phyloP scores from a whole-genome alignment of 441 rosid genomes.

The Erodium moschatum region DNA sequence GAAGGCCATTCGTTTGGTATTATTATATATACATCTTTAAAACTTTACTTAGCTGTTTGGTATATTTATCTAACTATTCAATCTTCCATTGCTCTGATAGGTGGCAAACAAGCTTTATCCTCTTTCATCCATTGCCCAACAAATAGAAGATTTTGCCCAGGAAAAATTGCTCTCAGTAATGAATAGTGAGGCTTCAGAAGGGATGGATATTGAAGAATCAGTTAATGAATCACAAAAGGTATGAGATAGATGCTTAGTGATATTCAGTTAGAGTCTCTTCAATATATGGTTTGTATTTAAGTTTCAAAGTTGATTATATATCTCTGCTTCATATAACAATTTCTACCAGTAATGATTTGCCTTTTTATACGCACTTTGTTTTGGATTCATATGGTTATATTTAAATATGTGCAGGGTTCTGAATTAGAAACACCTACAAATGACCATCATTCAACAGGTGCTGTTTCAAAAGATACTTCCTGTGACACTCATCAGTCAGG shows the following conservation, averaged over 20 bases:
- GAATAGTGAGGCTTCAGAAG: conserved; percentile 36
- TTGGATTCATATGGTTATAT: background rate
- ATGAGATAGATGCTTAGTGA: conserved; percentile 10
- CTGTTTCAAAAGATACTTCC: conserved; percentile 37
- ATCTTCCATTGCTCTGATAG: conserved; percentile 37
- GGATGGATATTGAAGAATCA: conserved; percentile 41
- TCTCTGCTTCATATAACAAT: background rate
- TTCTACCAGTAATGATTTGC: background rate
- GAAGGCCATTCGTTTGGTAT: conserved; percentile 98
- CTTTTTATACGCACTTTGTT: conserved; percentile 1
- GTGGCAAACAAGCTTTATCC: conserved; percentile 97
- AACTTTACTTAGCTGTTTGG: conserved; percentile 18
- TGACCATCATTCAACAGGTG: conserved; percentile 35
- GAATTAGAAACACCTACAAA: conserved; percentile 40
- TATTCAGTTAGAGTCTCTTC: background rate
- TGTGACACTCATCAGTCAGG: conserved; percentile 39
- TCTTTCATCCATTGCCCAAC: conserved; percentile 55
- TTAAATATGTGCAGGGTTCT: conserved; percentile 38
- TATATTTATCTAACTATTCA: conserved; percentile 19
- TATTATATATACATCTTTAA: conserved; percentile 20
- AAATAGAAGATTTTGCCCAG: conserved; percentile 84
- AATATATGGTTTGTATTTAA: background rate
- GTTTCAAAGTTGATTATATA: background rate
- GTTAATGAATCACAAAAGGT: conserved; percentile 51
- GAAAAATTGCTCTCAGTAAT: conserved; percentile 52